Evolutionary conservation across 2,329 filamentous ascomycete genomes (phyloP).

Genomic region (Aspergillus chevalieri): DNA sequence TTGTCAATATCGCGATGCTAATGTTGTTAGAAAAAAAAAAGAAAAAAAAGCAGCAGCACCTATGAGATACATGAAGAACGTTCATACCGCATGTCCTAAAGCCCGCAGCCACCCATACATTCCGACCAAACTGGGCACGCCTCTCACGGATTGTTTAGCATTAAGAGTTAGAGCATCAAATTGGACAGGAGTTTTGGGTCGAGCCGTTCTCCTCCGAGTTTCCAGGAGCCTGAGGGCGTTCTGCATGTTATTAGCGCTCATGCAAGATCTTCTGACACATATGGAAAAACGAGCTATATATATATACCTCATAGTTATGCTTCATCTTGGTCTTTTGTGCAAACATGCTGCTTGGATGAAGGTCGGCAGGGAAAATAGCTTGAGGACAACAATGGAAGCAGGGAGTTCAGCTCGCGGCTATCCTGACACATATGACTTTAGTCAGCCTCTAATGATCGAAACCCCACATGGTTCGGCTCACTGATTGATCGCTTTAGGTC

Average conservation of each 20-base stretch:
- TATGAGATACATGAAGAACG: neutral
- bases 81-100: slow-evolving; percentile 25
- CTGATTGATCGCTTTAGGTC: too few relatives aligned
- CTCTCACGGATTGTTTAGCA: slow-evolving; percentile 11
- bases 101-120: slow-evolving; percentile 27
- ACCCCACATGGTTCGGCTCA: too few relatives aligned
- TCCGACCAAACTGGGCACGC: slow-evolving; percentile 23
- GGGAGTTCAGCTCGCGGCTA: too few relatives aligned
- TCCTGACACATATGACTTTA: too few relatives aligned
- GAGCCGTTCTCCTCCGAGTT: slow-evolving; percentile 13
- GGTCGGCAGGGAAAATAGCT: neutral
- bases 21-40: slow-evolving; percentile 2
- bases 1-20: slow-evolving; percentile 45
- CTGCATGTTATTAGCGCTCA: slow-evolving; percentile 7
- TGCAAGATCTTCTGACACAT: neutral
- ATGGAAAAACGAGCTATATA: neutral
- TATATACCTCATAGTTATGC: slow-evolving; percentile 6
- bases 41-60: neutral
- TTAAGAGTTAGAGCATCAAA: slow-evolving; percentile 1
- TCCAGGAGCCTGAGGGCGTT: slow-evolving; percentile 19
- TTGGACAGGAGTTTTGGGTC: slow-evolving; percentile 9
- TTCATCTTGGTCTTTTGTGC: slow-evolving; percentile 2
- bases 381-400: too few relatives aligned
- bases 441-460: too few relatives aligned
- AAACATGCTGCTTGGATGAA: neutral